Base-by-base conservation (phyloP, 73 alveolate genomes). In the Loxodes magnus region DNA sequence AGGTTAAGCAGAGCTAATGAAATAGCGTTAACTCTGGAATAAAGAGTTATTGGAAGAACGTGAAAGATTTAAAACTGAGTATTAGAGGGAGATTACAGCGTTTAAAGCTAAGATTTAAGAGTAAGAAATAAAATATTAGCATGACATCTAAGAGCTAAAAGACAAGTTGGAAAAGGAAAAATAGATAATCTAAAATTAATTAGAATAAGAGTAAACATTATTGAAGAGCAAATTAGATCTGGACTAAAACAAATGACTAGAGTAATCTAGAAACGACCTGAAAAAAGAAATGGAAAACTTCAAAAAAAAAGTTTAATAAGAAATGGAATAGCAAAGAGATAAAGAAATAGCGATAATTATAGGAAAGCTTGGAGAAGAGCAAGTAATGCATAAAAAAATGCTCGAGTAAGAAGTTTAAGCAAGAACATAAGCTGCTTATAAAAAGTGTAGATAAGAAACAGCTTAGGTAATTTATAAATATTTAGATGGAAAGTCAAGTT, bases 291-390 rank as follows among this genome's bases (percentile, higher is more conserved):
- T 69, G 41, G 62, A 64, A 50, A 48, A 48, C 9, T 26, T 62
- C 31, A 69, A 52, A 25, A 29, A 48, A 20, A 48, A 48, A 29
- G 35, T 69, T 20, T 28, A 54, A 29, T 62, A 36, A 15, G 71
- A 69, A 49, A 4, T 69, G 3, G 79, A 43, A 10, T 17, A 34
- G 16, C 63, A 69, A 9, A 43, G 83, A 60, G 74, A 69, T 31
- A 38, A 44, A 9, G 51, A 69, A 28, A 30, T 69, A 20, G 71
- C 59, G 39, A 48, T 38, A 15, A 54, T 69, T 2, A 56, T 69
- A 12, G 25, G 35, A 27, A 69, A 64, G 39, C 30, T 69, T 25
- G 53, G 77, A 17, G 71, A 64, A 33, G 83, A 69, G 23, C 22
- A 57, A 25, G 67, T 57, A 5, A 46, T 22, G 3, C 16, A 42